Base-by-base conservation (phyloP, 129 eudicot genomes). In the Arctium minus region DNA sequence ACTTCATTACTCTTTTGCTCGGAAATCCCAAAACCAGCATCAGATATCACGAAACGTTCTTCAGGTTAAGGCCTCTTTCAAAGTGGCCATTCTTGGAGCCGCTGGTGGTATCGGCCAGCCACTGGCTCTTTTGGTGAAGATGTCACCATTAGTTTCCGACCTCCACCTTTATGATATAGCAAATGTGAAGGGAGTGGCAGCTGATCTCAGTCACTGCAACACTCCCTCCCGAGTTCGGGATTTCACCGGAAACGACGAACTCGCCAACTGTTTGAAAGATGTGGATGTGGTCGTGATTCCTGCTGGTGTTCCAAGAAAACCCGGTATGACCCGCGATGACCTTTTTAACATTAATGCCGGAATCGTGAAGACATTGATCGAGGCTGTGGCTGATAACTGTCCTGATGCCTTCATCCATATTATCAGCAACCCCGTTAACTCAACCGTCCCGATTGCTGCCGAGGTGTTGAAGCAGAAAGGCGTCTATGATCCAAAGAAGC, bases 41-140 rank as follows among this genome's bases (percentile, higher is more conserved):
- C 78, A 6, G 18, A 82, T 81, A 22, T 31, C 91, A 32, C 22
- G 48, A 71, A 75, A 64, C 0, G 44, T 17, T 48, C 86, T 88
- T 37, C 89, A 85, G 82, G 81, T 88, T 72, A 88, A 91, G 53
- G 94, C 98, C 74, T 93, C 97, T 39, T 93, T 91, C 84, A 91
- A 93, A 86, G 98, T 93, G 5, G 98, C 94, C 0, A 84, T 93
- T 72, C 97, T 93, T 80, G 98, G 98, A 81, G 98, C 98, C 56
- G 88, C 90, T 77, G 98, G 97, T 4, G 93, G 98, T n/a, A 91
- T 93, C 9, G 98, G 98, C 60, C 98, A 93, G 74, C 98, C 98
- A 65, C 89, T 93, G 6, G 88, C 98, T 39, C 98, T 93, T 86
- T 80, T 91, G 78, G 79, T 93, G 35, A 93, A 93, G 80, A 93